phyloP scores from a whole-genome alignment of 768 basidiomycete genomes.

The Amanita rubescens region DNA sequence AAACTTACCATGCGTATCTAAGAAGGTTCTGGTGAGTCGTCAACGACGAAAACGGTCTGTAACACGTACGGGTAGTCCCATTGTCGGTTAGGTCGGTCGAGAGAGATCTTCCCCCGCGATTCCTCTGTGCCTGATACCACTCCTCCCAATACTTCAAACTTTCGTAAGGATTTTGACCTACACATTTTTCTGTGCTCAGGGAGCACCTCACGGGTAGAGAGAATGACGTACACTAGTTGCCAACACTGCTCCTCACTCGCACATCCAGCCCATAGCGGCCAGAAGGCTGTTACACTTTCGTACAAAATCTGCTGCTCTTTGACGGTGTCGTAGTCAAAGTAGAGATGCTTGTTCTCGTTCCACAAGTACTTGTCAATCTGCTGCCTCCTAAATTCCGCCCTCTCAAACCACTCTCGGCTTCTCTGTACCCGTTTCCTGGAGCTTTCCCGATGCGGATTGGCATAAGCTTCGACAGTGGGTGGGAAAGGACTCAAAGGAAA shows the following conservation, averaged over 20 bases:
- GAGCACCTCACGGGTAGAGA: not conserved
- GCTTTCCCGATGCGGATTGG: constrained; percentile 50
- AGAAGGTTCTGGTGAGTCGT: constrained; percentile 12
- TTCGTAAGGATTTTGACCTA: constrained; percentile 81
- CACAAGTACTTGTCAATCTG: constrained; percentile 93
- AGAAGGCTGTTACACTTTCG: constrained; percentile 94
- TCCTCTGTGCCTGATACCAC: constrained; percentile 95
- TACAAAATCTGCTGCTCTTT: constrained; percentile 89
- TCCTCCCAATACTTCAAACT: constrained; percentile 95
- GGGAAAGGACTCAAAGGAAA: constrained; percentile 92
- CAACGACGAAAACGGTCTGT: constrained; percentile 2
- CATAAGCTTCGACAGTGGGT: constrained; percentile 64
- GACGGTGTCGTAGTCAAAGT: constrained; percentile 95
- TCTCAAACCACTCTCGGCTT: constrained; percentile 88
- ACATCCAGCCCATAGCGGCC: constrained; percentile 97
- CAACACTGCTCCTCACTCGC: constrained; percentile 94
- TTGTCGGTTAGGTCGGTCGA: constrained; percentile 95
- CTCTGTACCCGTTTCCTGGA: constrained; percentile 56
- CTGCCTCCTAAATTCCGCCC: constrained; percentile 76
- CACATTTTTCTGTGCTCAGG: constrained; percentile 12
- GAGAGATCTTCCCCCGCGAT: constrained; percentile 89
- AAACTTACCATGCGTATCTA: constrained; percentile 59
- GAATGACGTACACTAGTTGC: constrained; percentile 74
- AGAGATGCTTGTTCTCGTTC: constrained; percentile 92
- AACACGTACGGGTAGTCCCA: constrained; percentile 91